Conservation (phyloP, 257 asterid species). For the Solanum piurae region DNA sequence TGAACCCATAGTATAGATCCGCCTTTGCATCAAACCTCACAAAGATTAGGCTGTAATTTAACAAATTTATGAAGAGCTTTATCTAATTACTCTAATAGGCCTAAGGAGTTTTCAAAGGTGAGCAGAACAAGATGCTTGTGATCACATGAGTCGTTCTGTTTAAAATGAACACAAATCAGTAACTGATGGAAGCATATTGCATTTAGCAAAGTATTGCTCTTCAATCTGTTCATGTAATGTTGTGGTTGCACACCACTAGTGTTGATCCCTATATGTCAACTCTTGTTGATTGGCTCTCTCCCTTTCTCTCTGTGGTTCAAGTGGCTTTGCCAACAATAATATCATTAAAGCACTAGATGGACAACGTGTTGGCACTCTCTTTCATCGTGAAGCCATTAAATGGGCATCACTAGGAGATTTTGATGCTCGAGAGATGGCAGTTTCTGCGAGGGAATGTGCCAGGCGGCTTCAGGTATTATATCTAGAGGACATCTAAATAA, state of each 20-base stretch:
- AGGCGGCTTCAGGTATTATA: constrained; percentile 48
- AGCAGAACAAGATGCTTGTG: not conserved
- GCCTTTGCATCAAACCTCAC: not conserved
- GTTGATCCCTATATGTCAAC: not conserved
- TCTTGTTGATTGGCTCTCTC: not conserved
- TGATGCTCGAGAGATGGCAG: constrained; percentile 56
- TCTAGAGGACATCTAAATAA: not conserved
- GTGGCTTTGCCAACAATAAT: constrained; percentile 56
- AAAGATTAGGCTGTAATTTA: not conserved
- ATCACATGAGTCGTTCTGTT: not conserved
- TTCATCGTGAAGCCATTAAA: constrained; percentile 59
- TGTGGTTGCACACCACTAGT: not conserved
- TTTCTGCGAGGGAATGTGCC: constrained; percentile 72
- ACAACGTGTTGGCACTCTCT: constrained; percentile 59
- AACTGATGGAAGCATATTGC: not conserved
- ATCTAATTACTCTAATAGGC: not conserved
- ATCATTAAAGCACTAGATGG: constrained; percentile 57
- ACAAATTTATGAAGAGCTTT: not conserved
- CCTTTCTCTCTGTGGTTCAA: constrained; percentile 16
- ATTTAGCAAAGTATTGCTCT: not conserved
- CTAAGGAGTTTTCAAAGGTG: not conserved
- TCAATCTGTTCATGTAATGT: not conserved
- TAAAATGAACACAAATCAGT: not conserved
- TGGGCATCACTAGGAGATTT: constrained; percentile 41
- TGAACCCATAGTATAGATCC: not conserved